phyloP scores from a whole-genome alignment of 192 early-diverging fungal genomes.

The Coemansia sp. region DNA sequence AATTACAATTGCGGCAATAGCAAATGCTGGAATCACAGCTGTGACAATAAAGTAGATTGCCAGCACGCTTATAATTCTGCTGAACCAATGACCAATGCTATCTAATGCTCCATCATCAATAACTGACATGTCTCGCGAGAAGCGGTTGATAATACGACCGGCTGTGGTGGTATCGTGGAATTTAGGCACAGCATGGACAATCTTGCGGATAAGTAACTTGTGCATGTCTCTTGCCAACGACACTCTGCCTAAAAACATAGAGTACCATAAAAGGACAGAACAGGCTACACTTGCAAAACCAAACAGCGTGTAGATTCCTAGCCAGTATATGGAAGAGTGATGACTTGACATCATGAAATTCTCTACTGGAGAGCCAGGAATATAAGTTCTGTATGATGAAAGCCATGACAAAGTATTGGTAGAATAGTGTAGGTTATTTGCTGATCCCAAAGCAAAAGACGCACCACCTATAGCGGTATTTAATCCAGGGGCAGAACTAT shows the following conservation, averaged over 20 bases:
- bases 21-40: conserved; percentile 67
- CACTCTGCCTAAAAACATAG: conserved; percentile 56
- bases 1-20: conserved; percentile 64
- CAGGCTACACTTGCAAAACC: conserved; percentile 48
- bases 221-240: conserved; percentile 63
- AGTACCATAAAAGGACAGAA: conserved; percentile 34
- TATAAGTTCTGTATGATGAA: too few species aligned
- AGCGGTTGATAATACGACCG: conserved; percentile 82
- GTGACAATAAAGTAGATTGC: conserved; percentile 62
- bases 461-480: neutral
- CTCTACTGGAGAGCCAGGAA: too few species aligned
- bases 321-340: conserved; percentile 54
- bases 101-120: conserved; percentile 67
- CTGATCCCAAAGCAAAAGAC: neutral
- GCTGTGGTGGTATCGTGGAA: conserved; percentile 89
- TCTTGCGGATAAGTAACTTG: conserved; percentile 52
- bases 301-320: conserved; percentile 63
- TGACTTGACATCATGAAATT: too few species aligned
- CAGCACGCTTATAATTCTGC: conserved; percentile 53
- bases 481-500: neutral
- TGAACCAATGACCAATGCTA: conserved; percentile 54
- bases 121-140: conserved; percentile 78
- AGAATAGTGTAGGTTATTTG: conserved; percentile 15
- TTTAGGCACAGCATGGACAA: conserved; percentile 68
- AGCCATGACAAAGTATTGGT: conserved; percentile 4